phyloP scores from a whole-genome alignment of 495 filamentous ascomycete genomes.

The Aspergillus ellipticus region DNA sequence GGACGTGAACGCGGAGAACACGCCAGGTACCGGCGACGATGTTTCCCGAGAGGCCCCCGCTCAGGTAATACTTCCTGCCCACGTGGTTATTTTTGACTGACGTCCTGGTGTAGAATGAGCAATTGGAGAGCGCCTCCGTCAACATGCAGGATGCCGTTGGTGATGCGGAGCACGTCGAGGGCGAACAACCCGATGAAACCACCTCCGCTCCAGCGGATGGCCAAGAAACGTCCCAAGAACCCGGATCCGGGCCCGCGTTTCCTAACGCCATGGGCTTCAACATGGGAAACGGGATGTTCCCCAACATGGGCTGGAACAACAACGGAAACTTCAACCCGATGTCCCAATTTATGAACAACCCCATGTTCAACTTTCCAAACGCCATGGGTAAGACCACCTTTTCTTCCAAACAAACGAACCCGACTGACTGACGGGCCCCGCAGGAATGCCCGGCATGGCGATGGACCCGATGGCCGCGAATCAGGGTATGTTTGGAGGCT shows the following conservation, averaged over 20 bases:
- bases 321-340: slow-evolving; percentile 68
- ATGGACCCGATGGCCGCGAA: slow-evolving; percentile 87
- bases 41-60: slow-evolving; percentile 18
- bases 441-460: slow-evolving; percentile 74
- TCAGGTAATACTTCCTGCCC: slow-evolving; percentile 11
- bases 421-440: slow-evolving; percentile 12
- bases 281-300: slow-evolving; percentile 46
- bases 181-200: slow-evolving; percentile 16
- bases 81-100: background rate
- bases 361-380: slow-evolving; percentile 68
- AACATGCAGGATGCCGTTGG: slow-evolving; percentile 8
- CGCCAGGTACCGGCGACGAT: slow-evolving; percentile 11
- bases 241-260: slow-evolving; percentile 15
- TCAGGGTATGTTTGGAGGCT: slow-evolving; percentile 85
- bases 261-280: slow-evolving; percentile 26
- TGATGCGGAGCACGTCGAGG: slow-evolving; percentile 15
- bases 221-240: slow-evolving; percentile 18
- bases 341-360: slow-evolving; percentile 67
- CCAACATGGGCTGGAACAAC: slow-evolving; percentile 62
- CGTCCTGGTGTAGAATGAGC: slow-evolving; percentile 4
- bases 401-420: background rate
- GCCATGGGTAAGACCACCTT: slow-evolving; percentile 64
- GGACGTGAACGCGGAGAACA: background rate
- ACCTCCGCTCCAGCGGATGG: slow-evolving; percentile 19
- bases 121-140: slow-evolving; percentile 2